Conservation (phyloP, 2,329 filamentous ascomycete genomes). For the Talaromyces funiculosus region DNA sequence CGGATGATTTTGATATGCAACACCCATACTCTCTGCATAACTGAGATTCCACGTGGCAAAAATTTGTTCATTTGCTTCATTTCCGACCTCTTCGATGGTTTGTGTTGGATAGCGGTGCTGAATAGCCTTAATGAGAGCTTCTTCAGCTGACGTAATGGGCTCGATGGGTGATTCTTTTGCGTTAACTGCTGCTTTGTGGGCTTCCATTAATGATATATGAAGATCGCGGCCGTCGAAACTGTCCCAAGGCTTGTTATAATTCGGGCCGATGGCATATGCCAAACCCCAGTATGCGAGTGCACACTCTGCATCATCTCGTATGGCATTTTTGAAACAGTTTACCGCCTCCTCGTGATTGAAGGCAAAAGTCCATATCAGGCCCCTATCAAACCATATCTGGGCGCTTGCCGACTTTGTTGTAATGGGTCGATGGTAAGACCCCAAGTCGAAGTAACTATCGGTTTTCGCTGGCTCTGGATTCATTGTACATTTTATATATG, state of each 20-base stretch:
- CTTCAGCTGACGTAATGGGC: neutral
- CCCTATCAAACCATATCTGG: conserved; percentile 65
- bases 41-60: conserved; percentile 17
- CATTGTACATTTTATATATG: neutral
- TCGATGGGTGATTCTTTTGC: neutral
- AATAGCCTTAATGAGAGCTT: conserved; percentile 6
- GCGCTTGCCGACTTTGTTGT: conserved; percentile 49
- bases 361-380: conserved; percentile 66
- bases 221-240: conserved; percentile 32
- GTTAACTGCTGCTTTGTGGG: neutral
- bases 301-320: conserved; percentile 37
- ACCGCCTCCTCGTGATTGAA: conserved; percentile 72
- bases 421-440: conserved; percentile 52
- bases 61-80: neutral
- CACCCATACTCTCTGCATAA: conserved; percentile 58
- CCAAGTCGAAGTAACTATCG: conserved; percentile 48
- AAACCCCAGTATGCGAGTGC: conserved; percentile 47
- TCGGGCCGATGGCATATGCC: conserved; percentile 46
- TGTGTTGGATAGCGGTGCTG: conserved; percentile 1
- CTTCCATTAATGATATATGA: neutral
- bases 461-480: neutral
- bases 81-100: neutral
- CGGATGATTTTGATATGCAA: conserved; percentile 48
- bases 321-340: conserved; percentile 43
- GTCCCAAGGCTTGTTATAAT: conserved; percentile 52